Percentiles rank a stretch among this genome's conserved stretches.
Conservation (phyloP, 352 stramenopile genomes). For the Ophiocytium majus region DNA sequence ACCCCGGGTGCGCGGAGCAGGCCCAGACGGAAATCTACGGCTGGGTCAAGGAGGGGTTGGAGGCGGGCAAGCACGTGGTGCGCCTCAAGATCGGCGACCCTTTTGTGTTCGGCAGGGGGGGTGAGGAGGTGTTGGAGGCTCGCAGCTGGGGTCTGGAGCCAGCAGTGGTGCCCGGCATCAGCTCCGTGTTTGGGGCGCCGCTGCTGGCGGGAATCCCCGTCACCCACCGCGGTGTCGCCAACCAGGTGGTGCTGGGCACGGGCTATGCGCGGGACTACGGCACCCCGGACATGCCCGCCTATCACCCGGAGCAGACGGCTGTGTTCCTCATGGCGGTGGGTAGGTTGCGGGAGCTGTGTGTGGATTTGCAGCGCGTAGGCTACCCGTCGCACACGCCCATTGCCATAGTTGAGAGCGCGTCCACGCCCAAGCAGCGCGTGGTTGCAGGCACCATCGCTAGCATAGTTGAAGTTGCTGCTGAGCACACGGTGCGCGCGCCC, state of each 20-base stretch:
- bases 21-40: slow-evolving; percentile 87
- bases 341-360: slow-evolving; percentile 77
- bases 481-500: slow-evolving; percentile 74
- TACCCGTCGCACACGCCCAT: slow-evolving; percentile 85
- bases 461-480: slow-evolving; percentile 75
- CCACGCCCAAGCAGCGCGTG: slow-evolving; percentile 72
- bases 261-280: slow-evolving; percentile 86
- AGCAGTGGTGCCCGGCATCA: slow-evolving; percentile 84
- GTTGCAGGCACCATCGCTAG: slow-evolving; percentile 67
- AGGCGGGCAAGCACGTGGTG: slow-evolving; percentile 82
- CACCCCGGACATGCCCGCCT: slow-evolving; percentile 81
- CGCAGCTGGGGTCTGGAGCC: slow-evolving; percentile 67
- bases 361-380: slow-evolving; percentile 71
- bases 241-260: slow-evolving; percentile 88
- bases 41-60: slow-evolving; percentile 80
- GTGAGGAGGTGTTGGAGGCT: slow-evolving; percentile 84
- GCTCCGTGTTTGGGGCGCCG: slow-evolving; percentile 86
- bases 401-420: slow-evolving; percentile 85
- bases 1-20: slow-evolving; percentile 86
- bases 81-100: slow-evolving; percentile 95
- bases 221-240: slow-evolving; percentile 89
- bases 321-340: slow-evolving; percentile 97
- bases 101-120: slow-evolving; percentile 92
- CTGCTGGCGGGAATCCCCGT: slow-evolving; percentile 86
- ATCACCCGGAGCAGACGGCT: slow-evolving; percentile 89